A percentile compares a stretch with the other conserved stretches of the same genome.
Conservation (phyloP, 768 basidiomycete species). For the Suillus cothurnatus region DNA sequence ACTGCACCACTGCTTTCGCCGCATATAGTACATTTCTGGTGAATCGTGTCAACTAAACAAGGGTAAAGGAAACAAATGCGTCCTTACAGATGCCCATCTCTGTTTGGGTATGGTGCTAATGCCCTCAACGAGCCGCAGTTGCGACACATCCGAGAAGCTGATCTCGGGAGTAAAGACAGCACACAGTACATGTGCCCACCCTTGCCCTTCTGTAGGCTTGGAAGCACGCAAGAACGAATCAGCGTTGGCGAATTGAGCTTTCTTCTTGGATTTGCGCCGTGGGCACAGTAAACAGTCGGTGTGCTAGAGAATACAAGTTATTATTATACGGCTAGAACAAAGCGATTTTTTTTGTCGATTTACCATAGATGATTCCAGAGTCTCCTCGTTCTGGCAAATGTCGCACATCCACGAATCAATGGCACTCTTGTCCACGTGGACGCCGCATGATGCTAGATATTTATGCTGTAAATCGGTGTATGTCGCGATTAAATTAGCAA, state of each 20-base stretch:
- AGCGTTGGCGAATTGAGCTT: conserved; percentile 46
- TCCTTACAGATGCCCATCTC: conserved; percentile 74
- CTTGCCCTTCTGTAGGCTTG: conserved; percentile 92
- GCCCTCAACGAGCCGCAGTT: conserved; percentile 83
- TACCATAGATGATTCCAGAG: conserved; percentile 81
- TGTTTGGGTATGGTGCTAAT: conserved; percentile 70
- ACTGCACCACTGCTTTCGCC: conserved; percentile 73
- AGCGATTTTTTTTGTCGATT: background rate
- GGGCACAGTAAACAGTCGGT: conserved; percentile 89
- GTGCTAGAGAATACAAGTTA: conserved; percentile 47
- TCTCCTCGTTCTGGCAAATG: conserved; percentile 82
- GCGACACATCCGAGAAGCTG: conserved; percentile 73
- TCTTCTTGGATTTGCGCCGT: conserved; percentile 41
- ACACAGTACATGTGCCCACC: conserved; percentile 92
- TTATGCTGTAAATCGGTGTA: conserved; percentile 13
- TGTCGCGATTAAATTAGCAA: background rate
- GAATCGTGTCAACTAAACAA: conserved; percentile 10
- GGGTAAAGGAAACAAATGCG: conserved; percentile 9
- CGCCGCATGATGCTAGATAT: conserved; percentile 64
- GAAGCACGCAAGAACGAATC: conserved; percentile 73
- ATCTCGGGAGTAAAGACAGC: conserved; percentile 86
- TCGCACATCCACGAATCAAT: conserved; percentile 86
- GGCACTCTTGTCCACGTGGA: conserved; percentile 59
- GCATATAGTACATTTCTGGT: conserved; percentile 78
- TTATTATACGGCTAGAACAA: conserved; percentile 3